Evolutionary conservation across 2,329 filamentous ascomycete species (phyloP), one percentile per base, ranked within the genome.

Genomic region (Mollisia scopiformis): DNA sequence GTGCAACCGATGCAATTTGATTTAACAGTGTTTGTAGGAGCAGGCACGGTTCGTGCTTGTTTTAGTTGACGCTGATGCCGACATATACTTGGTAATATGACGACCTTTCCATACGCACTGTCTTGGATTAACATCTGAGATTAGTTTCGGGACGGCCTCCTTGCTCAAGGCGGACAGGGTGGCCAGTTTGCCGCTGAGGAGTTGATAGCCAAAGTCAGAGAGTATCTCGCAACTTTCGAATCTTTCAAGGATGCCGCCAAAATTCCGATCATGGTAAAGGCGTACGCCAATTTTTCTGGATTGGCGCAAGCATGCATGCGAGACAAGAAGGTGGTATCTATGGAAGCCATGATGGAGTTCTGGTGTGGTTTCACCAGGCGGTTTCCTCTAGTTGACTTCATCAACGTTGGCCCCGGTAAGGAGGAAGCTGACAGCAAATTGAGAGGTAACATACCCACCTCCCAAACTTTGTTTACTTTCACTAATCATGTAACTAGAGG

Each of bases 381-480:
- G 61, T 80, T 80, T 62, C 76, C 82, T 7, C 79, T 79, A 14
- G 85, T 87, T 75, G 84, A 88, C 71, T 87, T 87, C 75, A 76
- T 87, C 59, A 84, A 88, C 68, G 79, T 88, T 50, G 85, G 85
- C 31, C 73, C 78, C 60, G 80, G 80, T 41, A 85, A 84, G 70
- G 83, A 86, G 67, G 77, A 81, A 49, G 80, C 82, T 10, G 82
- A 85, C 65, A 78, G 78, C 49, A 87, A 87, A 71, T 81, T 88
- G 65, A 80, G 79, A 77, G 82, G 84, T 84, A 72, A 57, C 74
- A 49, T 35, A 30, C 4, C 23, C 50, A 33, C 6, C 7, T 16
- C 33, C 14, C 21, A 19, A 21, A 19, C 13, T 14, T 16, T 4
- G 6, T 7, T 10, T 35, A 14, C 27, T 6, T 11, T 1, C 2